Conservation (phyloP, 2,329 filamentous ascomycete species). For the Lasiodiplodia sp. region DNA sequence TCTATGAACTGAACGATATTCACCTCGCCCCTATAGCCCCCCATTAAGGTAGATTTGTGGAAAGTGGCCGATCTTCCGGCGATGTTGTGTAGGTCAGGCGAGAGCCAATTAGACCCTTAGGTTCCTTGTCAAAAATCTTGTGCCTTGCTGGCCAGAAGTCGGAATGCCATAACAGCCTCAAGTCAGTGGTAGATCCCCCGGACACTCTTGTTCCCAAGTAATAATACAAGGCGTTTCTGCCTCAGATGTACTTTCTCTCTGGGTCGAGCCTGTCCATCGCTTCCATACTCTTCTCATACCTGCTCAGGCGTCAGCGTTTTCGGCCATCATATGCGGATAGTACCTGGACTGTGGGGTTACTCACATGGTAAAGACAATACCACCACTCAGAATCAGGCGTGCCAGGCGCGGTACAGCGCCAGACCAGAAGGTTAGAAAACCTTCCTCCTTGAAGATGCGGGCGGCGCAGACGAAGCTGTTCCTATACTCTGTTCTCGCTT, state of each 20-base stretch:
- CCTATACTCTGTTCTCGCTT: slow-evolving; percentile 80
- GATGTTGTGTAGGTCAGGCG: background rate
- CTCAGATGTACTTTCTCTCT: slow-evolving; percentile 78
- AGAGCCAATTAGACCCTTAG: background rate
- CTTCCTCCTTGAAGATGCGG: slow-evolving; percentile 87
- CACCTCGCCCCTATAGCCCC: background rate
- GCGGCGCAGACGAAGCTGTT: slow-evolving; percentile 86
- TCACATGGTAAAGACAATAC: slow-evolving; percentile 94
- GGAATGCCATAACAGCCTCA: background rate
- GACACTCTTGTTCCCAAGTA: background rate
- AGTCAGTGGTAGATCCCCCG: background rate
- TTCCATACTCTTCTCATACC: slow-evolving; percentile 96
- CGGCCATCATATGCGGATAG: slow-evolving; percentile 46
- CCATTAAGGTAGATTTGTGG: background rate
- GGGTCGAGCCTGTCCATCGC: slow-evolving; percentile 82
- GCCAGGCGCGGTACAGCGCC: slow-evolving; percentile 87
- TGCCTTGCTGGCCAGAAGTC: background rate
- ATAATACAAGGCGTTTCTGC: background rate
- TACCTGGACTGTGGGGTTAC: slow-evolving; percentile 72
- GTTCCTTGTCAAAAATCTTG: background rate
- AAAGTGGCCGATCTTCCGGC: background rate
- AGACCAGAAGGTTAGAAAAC: slow-evolving; percentile 89
- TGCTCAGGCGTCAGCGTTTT: slow-evolving; percentile 31
- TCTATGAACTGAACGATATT: background rate
- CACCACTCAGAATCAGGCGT: slow-evolving; percentile 86